Base-by-base conservation (phyloP, 1,284 basidiomycete genomes). In the Apiotrichum porosum region DNA sequence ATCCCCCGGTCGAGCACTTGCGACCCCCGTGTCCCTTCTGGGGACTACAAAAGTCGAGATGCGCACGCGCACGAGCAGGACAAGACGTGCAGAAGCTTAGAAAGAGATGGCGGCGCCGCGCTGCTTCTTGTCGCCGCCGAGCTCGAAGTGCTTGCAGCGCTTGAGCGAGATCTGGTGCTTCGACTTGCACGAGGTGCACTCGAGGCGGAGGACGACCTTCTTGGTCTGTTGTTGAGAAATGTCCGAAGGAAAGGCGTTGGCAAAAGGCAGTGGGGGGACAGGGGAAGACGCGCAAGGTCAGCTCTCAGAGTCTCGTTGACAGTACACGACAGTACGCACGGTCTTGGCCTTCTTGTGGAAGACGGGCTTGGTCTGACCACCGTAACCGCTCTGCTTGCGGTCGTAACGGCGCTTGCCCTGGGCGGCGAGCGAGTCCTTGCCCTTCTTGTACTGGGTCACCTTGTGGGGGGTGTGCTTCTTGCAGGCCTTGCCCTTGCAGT, bases 331-430 rank as follows among this genome's bases (percentile, higher is more conserved):
- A n/a, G 15, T 21, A 67, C 68, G 39, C 42, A 68, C 66, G 44
- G 72, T 72, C 70, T 73, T 72, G 37, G 71, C 71, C 65, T 72
- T 72, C 64, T 71, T 97, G 88, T 97, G 94, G 86, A 97, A 97
- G 76, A 97, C 93, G 63, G 95, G 94, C 83, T 99, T 99, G 61
- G 94, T 99, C 82, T 97, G 93, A 81, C 94, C 94, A 88, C 94
- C 94, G 80, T 97, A 99, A 80, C 94, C 94, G 71, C 86, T 87
- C 78, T 95, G 92, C 82, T 95, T 97, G 68, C 88, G 84, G 81
- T 97, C 94, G 80, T 99, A 98, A 82, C 95, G 92, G 73, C 94
- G 89, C 86, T 99, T 98, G 79, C 94, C 95, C 80, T 99, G 92
- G 55, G 91, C 93, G 74, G 87, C 86, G 61, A 92, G 78, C 55